phyloP scores from a whole-genome alignment of 768 basidiomycete genomes.

The Agaricus blazei region DNA sequence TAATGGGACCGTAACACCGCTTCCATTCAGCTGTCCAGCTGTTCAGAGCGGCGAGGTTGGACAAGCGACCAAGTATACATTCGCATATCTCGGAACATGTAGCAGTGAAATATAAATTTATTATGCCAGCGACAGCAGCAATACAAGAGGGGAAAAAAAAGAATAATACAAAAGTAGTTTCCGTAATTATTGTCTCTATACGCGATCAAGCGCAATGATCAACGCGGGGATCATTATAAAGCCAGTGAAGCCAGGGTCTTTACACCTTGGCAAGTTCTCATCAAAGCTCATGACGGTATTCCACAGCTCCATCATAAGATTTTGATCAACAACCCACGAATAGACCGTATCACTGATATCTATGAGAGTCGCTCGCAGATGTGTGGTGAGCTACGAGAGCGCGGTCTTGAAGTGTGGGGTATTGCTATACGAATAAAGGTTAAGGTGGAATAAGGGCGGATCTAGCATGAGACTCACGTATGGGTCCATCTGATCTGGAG shows the following conservation, averaged over 20 bases:
- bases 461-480: slow-evolving; percentile 46
- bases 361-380: slow-evolving; percentile 34
- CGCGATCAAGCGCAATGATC: neutral
- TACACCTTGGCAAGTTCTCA: neutral
- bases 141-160: neutral
- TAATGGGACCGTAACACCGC: neutral
- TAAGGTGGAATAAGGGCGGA: neutral
- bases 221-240: neutral
- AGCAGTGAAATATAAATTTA: slow-evolving; percentile 4
- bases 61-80: neutral
- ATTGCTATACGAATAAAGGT: slow-evolving; percentile 8
- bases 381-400: slow-evolving; percentile 32
- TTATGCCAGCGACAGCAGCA: neutral
- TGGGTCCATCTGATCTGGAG: slow-evolving; percentile 54
- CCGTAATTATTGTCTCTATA: slow-evolving; percentile 11
- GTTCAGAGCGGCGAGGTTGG: too few species aligned
- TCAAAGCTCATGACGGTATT: neutral
- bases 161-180: slow-evolving; percentile 8
- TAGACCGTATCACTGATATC: slow-evolving; percentile 31
- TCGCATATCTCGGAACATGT: neutral
- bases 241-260: neutral
- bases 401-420: slow-evolving; percentile 29
- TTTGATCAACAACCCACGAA: slow-evolving; percentile 1
- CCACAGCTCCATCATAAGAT: slow-evolving; percentile 2
- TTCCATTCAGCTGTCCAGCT: too few species aligned